Conservation (phyloP, 2,329 filamentous ascomycete species). For the Davidsoniella eucalypti region DNA sequence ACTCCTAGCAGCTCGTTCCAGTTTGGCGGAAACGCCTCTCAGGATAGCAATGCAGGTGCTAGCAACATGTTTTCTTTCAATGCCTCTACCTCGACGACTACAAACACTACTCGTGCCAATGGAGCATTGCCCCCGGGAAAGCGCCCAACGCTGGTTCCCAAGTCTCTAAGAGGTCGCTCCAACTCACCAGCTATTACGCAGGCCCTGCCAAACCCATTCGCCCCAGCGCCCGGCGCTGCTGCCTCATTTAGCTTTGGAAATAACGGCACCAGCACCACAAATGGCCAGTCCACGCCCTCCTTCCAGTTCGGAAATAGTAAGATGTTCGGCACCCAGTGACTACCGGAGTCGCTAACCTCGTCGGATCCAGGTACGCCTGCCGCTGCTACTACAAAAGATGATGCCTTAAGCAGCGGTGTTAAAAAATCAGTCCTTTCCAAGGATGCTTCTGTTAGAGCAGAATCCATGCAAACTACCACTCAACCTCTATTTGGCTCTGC, state of each 20-base stretch:
- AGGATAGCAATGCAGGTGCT: constrained; percentile 17
- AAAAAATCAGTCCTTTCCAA: not conserved
- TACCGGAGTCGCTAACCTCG: constrained; percentile 12
- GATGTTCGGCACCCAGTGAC: constrained; percentile 13
- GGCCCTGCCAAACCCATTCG: constrained; percentile 12
- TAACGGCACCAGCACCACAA: constrained; percentile 10
- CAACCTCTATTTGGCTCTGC: constrained; percentile 6
- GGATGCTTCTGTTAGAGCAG: not conserved
- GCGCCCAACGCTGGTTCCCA: constrained; percentile 20
- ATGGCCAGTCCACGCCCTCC: constrained; percentile 6
- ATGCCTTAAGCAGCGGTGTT: too few species aligned
- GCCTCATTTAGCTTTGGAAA: constrained; percentile 10
- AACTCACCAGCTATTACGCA: constrained; percentile 12
- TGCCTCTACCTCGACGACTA: constrained; percentile 3
- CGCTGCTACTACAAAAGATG: constrained; percentile 3
- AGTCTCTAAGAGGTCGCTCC: constrained; percentile 13
- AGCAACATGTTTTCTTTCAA: constrained; percentile 13
- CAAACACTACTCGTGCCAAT: constrained; percentile 9
- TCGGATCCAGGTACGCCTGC: constrained; percentile 16
- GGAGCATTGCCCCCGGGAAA: constrained; percentile 18
- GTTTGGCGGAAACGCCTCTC: constrained; percentile 13
- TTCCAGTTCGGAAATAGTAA: constrained; percentile 13
- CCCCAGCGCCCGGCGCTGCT: not conserved
- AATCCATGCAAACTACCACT: not conserved
- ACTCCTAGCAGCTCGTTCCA: constrained; percentile 11